These are phyloP conservation scores for Xylogone sp. DNA, from an alignment of 2,329 filamentous ascomycete genomes.

Conservation along the genomic window DNA sequence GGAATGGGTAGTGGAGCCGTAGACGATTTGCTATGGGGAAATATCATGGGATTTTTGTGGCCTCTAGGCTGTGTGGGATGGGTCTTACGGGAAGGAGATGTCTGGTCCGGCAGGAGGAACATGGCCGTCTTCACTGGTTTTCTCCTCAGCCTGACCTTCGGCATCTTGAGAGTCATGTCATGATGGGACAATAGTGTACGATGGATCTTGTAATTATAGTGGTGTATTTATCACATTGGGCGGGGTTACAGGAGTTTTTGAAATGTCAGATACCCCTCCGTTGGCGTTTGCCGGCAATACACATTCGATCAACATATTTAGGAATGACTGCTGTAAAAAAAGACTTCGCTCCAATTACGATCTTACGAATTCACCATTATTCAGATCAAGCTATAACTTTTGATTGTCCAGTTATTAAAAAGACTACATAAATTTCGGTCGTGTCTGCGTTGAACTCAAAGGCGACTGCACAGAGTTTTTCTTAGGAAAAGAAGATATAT, in stretches of 20 bases:
- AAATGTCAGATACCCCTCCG: neutral
- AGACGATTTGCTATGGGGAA: slow-evolving; percentile 84
- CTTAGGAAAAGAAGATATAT: no score
- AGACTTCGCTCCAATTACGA: no score
- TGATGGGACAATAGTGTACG: slow-evolving; percentile 10
- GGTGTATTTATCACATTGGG: neutral
- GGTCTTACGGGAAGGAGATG: slow-evolving; percentile 80
- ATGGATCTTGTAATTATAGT: neutral
- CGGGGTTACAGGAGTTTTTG: neutral
- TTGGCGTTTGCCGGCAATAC: no score
- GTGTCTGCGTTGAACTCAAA: no score
- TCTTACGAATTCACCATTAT: no score
- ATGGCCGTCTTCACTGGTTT: slow-evolving; percentile 85
- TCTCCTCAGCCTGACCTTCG: slow-evolving; percentile 73
- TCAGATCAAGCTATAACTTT: no score
- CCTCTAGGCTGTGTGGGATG: slow-evolving; percentile 82
- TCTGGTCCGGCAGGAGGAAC: slow-evolving; percentile 81
- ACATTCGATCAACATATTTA: no score
- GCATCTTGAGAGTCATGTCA: slow-evolving; percentile 49
- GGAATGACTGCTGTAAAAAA: no score
- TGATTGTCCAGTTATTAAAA: no score
- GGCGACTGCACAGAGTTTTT: no score
- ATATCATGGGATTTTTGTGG: slow-evolving; percentile 92
- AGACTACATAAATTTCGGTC: no score
- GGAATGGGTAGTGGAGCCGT: slow-evolving; percentile 44